Percentiles rank a stretch among this genome's conserved stretches.
Conservation (phyloP, 192 early-diverging fungal species). For the Gaertneriomyces semiglobifer region DNA sequence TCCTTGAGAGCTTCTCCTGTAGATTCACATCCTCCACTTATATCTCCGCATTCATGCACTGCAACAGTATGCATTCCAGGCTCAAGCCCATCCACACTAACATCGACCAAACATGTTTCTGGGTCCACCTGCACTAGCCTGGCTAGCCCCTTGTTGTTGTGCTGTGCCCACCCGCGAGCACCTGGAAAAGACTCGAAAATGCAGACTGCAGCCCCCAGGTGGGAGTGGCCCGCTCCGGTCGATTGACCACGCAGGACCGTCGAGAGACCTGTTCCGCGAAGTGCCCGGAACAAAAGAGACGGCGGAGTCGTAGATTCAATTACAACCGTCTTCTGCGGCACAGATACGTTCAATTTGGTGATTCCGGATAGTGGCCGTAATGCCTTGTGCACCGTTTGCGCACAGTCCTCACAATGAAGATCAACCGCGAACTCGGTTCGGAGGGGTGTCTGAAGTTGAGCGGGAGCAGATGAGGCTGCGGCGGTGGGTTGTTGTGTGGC, state of each 20-base stretch:
- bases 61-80: slow-evolving; percentile 40
- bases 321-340: slow-evolving; percentile 68
- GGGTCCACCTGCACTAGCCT: slow-evolving; percentile 76
- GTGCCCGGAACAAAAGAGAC: slow-evolving; percentile 56
- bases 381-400: slow-evolving; percentile 59
- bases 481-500: no score
- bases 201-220: slow-evolving; percentile 84
- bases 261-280: slow-evolving; percentile 70
- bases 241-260: slow-evolving; percentile 79
- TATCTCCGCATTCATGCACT: slow-evolving; percentile 79
- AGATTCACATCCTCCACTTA: slow-evolving; percentile 54
- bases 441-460: slow-evolving; percentile 19
- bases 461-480: background rate
- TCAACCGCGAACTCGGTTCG: slow-evolving; percentile 74
- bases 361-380: slow-evolving; percentile 52
- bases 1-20: slow-evolving; percentile 56
- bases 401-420: slow-evolving; percentile 81
- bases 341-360: slow-evolving; percentile 59
- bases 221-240: slow-evolving; percentile 33
- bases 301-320: slow-evolving; percentile 72
- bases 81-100: slow-evolving; percentile 58
- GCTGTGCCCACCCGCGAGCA: slow-evolving; percentile 36
- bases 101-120: slow-evolving; percentile 72
- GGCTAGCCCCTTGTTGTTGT: slow-evolving; percentile 63
- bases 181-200: slow-evolving; percentile 69